Conservation (phyloP, 306 rosid species). For the Purshia tridentata region DNA sequence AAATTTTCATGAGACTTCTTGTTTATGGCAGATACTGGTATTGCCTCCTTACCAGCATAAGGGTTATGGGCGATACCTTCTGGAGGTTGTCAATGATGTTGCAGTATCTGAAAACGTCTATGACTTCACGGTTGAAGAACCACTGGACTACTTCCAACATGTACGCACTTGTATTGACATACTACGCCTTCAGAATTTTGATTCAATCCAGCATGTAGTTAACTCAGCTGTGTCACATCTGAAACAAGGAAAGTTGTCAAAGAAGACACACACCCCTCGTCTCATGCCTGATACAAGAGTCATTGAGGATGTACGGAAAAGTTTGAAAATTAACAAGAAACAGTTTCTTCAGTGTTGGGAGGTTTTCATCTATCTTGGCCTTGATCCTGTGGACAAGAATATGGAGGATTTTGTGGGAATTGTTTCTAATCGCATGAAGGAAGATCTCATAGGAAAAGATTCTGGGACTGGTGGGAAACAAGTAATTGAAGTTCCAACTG, state of each 20-base stretch:
- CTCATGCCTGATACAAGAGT: slow-evolving; percentile 56
- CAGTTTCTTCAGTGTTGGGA: slow-evolving; percentile 95
- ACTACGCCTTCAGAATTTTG: slow-evolving; percentile 54
- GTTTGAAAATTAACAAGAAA: slow-evolving; percentile 76
- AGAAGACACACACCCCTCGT: slow-evolving; percentile 58
- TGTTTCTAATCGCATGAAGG: slow-evolving; percentile 65
- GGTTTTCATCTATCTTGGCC: slow-evolving; percentile 69
- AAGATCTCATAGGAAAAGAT: slow-evolving; percentile 78
- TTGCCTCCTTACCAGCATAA: slow-evolving; percentile 84
- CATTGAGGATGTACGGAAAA: slow-evolving; percentile 55
- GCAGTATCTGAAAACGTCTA: slow-evolving; percentile 68
- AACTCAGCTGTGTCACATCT: slow-evolving; percentile 55
- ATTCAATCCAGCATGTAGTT: slow-evolving; percentile 51
- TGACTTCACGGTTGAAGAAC: slow-evolving; percentile 91
- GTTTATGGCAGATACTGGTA: slow-evolving; percentile 61
- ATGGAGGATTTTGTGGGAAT: slow-evolving; percentile 59
- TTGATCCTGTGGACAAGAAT: slow-evolving; percentile 58
- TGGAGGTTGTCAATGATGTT: slow-evolving; percentile 64
- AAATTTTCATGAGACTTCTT: slow-evolving; percentile 20
- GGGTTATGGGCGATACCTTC: slow-evolving; percentile 82
- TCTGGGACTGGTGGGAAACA: slow-evolving; percentile 65
- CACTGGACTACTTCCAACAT: slow-evolving; percentile 72
- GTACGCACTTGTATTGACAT: slow-evolving; percentile 76
- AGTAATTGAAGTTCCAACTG: slow-evolving; percentile 56
- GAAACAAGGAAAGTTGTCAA: slow-evolving; percentile 64